phyloP scores from a whole-genome alignment of 495 filamentous ascomycete genomes.

The Xylaria intraflava region DNA sequence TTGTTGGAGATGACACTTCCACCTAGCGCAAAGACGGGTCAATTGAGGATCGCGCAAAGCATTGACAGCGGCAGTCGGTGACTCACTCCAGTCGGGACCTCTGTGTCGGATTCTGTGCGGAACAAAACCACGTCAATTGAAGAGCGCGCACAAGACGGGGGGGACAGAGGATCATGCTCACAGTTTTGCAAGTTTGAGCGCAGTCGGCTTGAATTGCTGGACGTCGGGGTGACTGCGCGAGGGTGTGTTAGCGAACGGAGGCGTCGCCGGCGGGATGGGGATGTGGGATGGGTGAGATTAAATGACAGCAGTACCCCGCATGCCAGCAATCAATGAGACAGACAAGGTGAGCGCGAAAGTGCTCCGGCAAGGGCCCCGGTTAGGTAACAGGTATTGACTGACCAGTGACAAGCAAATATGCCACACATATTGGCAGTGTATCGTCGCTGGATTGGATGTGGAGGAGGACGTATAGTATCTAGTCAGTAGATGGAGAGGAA shows the following conservation, averaged over 20 bases:
- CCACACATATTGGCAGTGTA: slow-evolving; percentile 53
- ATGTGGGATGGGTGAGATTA: too few species aligned
- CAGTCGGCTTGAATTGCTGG: slow-evolving; percentile 91
- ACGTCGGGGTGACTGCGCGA: slow-evolving; percentile 82
- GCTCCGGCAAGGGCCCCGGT: slow-evolving; percentile 20
- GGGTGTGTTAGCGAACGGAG: slow-evolving; percentile 17
- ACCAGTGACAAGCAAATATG: slow-evolving; percentile 94
- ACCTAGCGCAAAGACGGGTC: slow-evolving; percentile 42
- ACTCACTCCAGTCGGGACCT: slow-evolving; percentile 98
- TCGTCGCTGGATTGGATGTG: not conserved
- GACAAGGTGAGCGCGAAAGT: too few species aligned
- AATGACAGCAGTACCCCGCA: not conserved
- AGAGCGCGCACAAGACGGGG: slow-evolving; percentile 14
- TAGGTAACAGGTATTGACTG: slow-evolving; percentile 32
- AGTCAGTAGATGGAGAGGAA: too few species aligned
- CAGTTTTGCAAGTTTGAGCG: slow-evolving; percentile 93
- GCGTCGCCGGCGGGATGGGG: slow-evolving; percentile 2
- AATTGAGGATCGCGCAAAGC: not conserved
- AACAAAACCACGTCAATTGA: slow-evolving; percentile 31
- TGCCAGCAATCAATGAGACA: too few species aligned
- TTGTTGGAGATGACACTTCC: slow-evolving; percentile 83
- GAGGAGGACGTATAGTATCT: not conserved
- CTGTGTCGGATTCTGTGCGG: slow-evolving; percentile 76
- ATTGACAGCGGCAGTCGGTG: not conserved
- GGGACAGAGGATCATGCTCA: slow-evolving; percentile 47